These are phyloP conservation scores for Fistulinella prunicolor DNA, from an alignment of 768 basidiomycete species.

Conservation along the genomic window DNA sequence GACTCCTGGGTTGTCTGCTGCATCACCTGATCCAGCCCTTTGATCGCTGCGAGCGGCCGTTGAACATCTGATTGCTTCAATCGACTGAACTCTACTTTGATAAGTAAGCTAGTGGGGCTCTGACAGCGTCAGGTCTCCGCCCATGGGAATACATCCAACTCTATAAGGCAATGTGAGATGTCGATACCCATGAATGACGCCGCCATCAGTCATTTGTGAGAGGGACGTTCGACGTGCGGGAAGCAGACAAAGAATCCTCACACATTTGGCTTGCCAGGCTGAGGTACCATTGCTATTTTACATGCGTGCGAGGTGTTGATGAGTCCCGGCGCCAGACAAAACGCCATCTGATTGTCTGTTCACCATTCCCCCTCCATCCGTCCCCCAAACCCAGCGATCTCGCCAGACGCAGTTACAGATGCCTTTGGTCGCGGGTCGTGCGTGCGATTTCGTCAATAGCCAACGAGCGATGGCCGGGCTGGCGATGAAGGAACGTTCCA, in stretches of 20 bases:
- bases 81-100: neutral
- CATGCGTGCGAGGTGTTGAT: neutral
- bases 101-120: neutral
- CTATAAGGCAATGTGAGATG: slow-evolving; percentile 3
- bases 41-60: neutral
- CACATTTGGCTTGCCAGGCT: slow-evolving; percentile 8
- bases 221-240: slow-evolving; percentile 1
- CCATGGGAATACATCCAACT: slow-evolving; percentile 14
- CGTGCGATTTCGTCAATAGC: too few species aligned
- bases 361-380: neutral
- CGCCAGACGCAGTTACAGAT: neutral
- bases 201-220: slow-evolving; percentile 10
- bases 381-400: neutral
- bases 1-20: slow-evolving; percentile 13
- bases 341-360: neutral
- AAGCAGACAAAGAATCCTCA: slow-evolving; percentile 11
- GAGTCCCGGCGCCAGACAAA: neutral
- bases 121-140: neutral
- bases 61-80: neutral
- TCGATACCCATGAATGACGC: slow-evolving; percentile 5
- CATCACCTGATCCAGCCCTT: slow-evolving; percentile 11
- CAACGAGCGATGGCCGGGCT: too few species aligned
- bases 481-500: too few species aligned
- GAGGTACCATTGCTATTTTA: neutral
- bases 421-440: too few species aligned